Conservation (phyloP, 352 stramenopile species). For the Phytophthora tentaculata region DNA sequence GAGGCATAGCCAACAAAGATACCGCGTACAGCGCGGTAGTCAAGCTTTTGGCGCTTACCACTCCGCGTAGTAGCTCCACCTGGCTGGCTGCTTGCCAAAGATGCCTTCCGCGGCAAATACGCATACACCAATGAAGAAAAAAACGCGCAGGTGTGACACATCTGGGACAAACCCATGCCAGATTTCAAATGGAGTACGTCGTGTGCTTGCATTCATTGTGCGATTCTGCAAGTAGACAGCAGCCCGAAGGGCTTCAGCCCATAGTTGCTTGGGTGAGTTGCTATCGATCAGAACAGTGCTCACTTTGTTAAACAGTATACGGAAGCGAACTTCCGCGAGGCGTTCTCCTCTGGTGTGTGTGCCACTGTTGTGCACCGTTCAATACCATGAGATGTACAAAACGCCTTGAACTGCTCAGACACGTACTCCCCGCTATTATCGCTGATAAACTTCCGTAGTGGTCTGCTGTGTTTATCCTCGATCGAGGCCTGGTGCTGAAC, state of each 20-base stretch:
- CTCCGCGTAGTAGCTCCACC: not conserved
- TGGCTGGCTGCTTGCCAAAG: too few species aligned
- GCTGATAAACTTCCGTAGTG: not conserved
- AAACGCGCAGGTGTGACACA: slow-evolving; percentile 1
- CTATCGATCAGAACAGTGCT: not conserved
- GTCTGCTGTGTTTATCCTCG: slow-evolving; percentile 4
- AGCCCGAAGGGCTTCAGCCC: slow-evolving; percentile 3
- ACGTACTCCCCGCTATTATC: slow-evolving; percentile 11
- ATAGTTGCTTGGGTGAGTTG: slow-evolving; percentile 8
- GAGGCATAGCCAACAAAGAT: slow-evolving; percentile 9
- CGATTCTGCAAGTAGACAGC: slow-evolving; percentile 11
- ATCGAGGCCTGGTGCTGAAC: not conserved
- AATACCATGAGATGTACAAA: not conserved
- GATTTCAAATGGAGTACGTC: not conserved
- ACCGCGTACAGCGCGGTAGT: not conserved
- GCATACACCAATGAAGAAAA: slow-evolving; percentile 6
- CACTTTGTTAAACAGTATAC: slow-evolving; percentile 2
- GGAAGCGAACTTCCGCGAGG: slow-evolving; percentile 2
- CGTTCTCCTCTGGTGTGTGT: slow-evolving; percentile 10
- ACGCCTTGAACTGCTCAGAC: not conserved
- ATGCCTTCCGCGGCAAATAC: slow-evolving; percentile 1
- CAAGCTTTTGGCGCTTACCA: too few species aligned
- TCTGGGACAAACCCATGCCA: slow-evolving; percentile 4
- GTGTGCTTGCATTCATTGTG: slow-evolving; percentile 5
- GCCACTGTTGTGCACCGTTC: not conserved